phyloP scores from a whole-genome alignment of 2,329 filamentous ascomycete genomes.

The Shiraia sp. region DNA sequence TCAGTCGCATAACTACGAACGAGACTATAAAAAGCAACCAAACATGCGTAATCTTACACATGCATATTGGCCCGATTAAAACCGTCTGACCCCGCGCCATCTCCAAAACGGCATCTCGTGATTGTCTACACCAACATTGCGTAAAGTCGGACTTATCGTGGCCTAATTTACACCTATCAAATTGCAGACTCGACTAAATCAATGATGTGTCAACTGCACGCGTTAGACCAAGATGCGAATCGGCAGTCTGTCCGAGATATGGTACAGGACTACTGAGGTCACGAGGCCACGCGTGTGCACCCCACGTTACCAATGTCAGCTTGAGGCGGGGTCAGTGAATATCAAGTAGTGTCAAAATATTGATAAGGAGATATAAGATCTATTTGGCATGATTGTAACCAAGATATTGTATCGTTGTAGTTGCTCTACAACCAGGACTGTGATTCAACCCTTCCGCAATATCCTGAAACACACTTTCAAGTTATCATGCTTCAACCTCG shows the following conservation, averaged over 20 bases:
- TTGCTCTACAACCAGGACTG: background rate
- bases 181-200: slow-evolving; percentile 3
- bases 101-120: slow-evolving; percentile 2
- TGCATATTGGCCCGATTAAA: slow-evolving; percentile 14
- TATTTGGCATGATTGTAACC: background rate
- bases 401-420: background rate
- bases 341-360: slow-evolving; percentile 11
- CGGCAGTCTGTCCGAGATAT: slow-evolving; percentile 20
- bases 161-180: slow-evolving; percentile 10
- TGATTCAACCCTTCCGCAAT: background rate
- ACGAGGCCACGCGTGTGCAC: slow-evolving; percentile 10
- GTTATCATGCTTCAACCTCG: slow-evolving; percentile 13
- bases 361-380: slow-evolving; percentile 23
- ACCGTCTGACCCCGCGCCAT: slow-evolving; percentile 16
- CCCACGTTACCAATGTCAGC: background rate
- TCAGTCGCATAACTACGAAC: too few species aligned
- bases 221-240: slow-evolving; percentile 14
- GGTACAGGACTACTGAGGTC: slow-evolving; percentile 22
- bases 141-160: slow-evolving; percentile 2
- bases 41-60: background rate
- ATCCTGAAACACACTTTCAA: background rate
- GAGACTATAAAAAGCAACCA: too few species aligned
- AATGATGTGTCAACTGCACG: background rate
- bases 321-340: slow-evolving; percentile 23
- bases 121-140: slow-evolving; percentile 2